Base-by-base conservation (phyloP, 768 basidiomycete genomes). In the Boletus rufocinnamomeus region DNA sequence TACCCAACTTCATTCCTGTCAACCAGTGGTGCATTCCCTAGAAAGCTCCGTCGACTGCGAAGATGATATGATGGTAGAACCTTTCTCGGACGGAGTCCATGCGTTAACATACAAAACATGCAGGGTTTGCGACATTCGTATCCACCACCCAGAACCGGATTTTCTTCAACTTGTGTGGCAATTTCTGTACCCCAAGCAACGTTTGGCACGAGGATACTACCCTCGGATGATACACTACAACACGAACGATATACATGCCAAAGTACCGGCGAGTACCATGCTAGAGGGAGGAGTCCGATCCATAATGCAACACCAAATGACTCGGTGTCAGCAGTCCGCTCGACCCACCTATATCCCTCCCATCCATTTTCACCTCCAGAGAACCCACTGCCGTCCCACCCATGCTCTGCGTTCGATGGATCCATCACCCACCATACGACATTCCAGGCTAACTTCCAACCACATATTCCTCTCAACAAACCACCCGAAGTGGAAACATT, bases 401-500 rank as follows among this genome's bases (percentile, higher is more conserved):
- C 45, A 49, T 13, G 0, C 17, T 17, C 38, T 23, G 10, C 5
- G 19, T n/a, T 10, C 9, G 8, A 46, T 32, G 55, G 6, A n/a
- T 19, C 34, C 5, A n/a, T 10, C 35, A 21, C 23, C 21, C 11
- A 27, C 2, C 25, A 32, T 13, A 23, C 34, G 28, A 47, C 38
- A 41, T 21, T 30, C 17, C 54, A 25, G 35, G 41, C 41, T 7
- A 11, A 13, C 8, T 19, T 14, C 6, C 51, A 37, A 37, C 25
- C 48, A 50, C 50, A 30, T 17, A 60, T 68, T 57, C 74, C 74
- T 40, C 53, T 53, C 23, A 50, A 52, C 27, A 69, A 79, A 51
- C 82, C 82, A 2, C 65, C 69, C 6, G 83, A 84, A 59, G 63
- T 82, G 6, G 68, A 75, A 50, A 74, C 73, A 0, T 62, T 84